Base-by-base conservation (phyloP, 495 filamentous ascomycete species). In the Penicillium chermesinum region DNA sequence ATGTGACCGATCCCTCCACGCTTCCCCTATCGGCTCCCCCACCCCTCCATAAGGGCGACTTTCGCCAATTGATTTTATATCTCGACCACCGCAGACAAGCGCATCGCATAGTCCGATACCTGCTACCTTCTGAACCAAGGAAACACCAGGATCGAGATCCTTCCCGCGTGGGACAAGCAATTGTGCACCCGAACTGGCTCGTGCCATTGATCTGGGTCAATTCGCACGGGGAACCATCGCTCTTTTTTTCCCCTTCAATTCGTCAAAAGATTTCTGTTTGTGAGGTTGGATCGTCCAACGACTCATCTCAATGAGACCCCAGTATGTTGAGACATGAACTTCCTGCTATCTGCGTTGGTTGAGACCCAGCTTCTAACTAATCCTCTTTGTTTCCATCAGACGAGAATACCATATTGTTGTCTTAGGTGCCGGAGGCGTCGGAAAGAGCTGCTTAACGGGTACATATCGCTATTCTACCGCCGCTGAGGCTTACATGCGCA, bases 381-480 rank as follows among this genome's bases (percentile, higher is more conserved):
- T 60, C 1, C 37, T 38, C 2, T 14, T 33, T n/a, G 44, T 45
- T 16, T 44, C 33, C 39, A 22, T 38, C 44, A 87, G 84, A 69
- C 80, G 84, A 67, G 90, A 94, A 77, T 95, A 93, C 63, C 85
- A 93, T 59, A 90, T 95, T 65, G 89, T 95, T 54, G 88, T 96
- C 41, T 72, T 96, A 55, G 89, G 89, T 61, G 85, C 89, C 66
- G 91, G 93, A 67, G 93, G 93, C 60, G 93, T 98, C 53, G 93
- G 93, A 48, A 98, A 98, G 72, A 95, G 89, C 64, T 97, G 93
- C 76, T 77, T 97, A 55, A 97, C 93, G 71, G 91, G 91, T 97
- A 79, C 55, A 78, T 71, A 59, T 43, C 25, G 7, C 41, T 27
- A 14, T 43, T 22, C 12, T 18, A 17, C 5, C 9, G n/a, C n/a